Evolutionary conservation across 139 green algal genomes (phyloP).

Genomic region (Chlorella sp.): DNA sequence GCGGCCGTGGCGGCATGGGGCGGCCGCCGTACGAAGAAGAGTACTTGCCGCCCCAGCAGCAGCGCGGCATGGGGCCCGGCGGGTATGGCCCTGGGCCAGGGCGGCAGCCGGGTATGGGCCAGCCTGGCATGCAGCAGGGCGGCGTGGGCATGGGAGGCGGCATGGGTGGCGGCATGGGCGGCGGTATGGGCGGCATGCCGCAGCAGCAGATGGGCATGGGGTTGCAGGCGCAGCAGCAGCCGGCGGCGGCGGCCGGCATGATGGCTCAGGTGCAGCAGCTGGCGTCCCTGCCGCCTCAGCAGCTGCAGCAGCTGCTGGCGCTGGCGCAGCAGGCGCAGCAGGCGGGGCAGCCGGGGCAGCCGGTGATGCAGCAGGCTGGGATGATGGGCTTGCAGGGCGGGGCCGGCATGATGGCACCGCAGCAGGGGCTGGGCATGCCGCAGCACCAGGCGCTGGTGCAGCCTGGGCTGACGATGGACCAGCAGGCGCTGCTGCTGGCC

Average conservation of each 20-base stretch:
- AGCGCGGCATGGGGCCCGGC: background rate
- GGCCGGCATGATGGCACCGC: background rate
- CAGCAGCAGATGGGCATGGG: background rate
- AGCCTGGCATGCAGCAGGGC: background rate
- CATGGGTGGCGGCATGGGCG: background rate
- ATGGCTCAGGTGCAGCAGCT: constrained; percentile 10
- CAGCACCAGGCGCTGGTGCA: background rate
- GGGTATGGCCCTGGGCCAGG: too few species aligned
- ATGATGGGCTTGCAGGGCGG: too few species aligned
- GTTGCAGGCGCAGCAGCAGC: background rate
- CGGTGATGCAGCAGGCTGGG: background rate
- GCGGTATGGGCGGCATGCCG: background rate
- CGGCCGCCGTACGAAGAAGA: background rate
- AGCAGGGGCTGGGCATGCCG: background rate
- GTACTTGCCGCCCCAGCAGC: background rate
- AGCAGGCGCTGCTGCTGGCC: background rate
- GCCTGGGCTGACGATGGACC: background rate
- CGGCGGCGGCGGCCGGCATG: background rate
- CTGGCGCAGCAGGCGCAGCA: constrained; percentile 5
- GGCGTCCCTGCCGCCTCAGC: constrained; percentile 1
- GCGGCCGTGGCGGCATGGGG: background rate
- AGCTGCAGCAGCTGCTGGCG: constrained; percentile 7
- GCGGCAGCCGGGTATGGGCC: background rate
- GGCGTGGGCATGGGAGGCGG: constrained; percentile 11
- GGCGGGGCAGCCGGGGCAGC: background rate